Evolutionary conservation across 805 yeast genomes (phyloP).

Genomic region (Ogataea neopini): DNA sequence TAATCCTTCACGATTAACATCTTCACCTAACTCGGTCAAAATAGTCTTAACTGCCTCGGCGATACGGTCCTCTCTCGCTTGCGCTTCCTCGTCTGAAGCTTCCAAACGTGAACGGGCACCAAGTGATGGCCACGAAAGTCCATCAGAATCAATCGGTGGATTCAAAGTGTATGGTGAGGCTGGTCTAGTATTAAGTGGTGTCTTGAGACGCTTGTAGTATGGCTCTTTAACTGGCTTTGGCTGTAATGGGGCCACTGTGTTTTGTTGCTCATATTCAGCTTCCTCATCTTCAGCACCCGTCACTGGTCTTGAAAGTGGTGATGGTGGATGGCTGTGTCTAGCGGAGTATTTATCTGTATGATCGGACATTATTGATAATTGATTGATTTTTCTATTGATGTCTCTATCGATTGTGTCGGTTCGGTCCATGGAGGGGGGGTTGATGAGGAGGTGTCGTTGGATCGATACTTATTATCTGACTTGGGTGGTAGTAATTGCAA

Average conservation of each 20-base stretch:
- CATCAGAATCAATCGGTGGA: constrained; percentile 88
- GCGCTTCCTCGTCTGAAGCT: constrained; percentile 63
- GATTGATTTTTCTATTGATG: constrained; percentile 18
- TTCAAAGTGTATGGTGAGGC: constrained; percentile 80
- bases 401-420: constrained; percentile 27
- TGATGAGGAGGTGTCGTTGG: too few relatives aligned
- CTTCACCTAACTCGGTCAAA: constrained; percentile 87
- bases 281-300: constrained; percentile 12
- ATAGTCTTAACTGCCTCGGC: constrained; percentile 82
- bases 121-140: constrained; percentile 88
- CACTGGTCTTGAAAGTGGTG: constrained; percentile 28
- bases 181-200: constrained; percentile 73
- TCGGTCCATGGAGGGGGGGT: background rate
- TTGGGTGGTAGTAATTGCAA: background rate
- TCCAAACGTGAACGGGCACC: constrained; percentile 83
- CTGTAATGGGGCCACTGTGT: constrained; percentile 16
- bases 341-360: constrained; percentile 8
- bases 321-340: constrained; percentile 18
- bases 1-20: constrained; percentile 82
- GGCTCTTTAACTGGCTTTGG: constrained; percentile 38
- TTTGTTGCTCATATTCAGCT: constrained; percentile 4
- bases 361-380: constrained; percentile 8
- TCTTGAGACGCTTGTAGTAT: constrained; percentile 38
- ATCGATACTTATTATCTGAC: too few relatives aligned
- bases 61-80: constrained; percentile 69